These are phyloP conservation scores for Verbascum thapsus DNA, from an alignment of 257 asterid species.

Conservation along the genomic window DNA sequence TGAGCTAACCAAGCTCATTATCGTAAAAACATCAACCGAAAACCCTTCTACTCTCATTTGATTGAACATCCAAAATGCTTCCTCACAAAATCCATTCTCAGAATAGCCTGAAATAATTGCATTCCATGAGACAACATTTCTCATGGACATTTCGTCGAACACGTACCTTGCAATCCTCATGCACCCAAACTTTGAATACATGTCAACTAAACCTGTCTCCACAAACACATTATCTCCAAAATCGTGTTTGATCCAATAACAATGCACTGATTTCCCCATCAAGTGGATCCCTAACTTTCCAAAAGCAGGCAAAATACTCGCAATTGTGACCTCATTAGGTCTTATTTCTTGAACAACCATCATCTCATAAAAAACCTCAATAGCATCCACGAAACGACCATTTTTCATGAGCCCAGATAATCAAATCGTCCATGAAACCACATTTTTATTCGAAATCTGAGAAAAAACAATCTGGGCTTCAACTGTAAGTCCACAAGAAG, in stretches of 20 bases:
- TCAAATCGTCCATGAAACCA: constrained; percentile 66
- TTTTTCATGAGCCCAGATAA: constrained; percentile 57
- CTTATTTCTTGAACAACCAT: constrained; percentile 33
- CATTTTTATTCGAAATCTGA: constrained; percentile 36
- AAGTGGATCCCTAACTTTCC: constrained; percentile 42
- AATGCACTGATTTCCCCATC: constrained; percentile 56
- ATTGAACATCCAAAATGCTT: constrained; percentile 48
- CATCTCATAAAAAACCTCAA: constrained; percentile 48
- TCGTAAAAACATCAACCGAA: constrained; percentile 38
- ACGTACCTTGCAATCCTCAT: constrained; percentile 35
- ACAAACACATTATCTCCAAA: constrained; percentile 45
- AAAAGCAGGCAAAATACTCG: constrained; percentile 58
- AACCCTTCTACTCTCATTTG: constrained; percentile 47
- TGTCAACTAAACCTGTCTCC: constrained; percentile 52
- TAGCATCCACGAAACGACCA: constrained; percentile 47
- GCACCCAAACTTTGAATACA: constrained; percentile 57
- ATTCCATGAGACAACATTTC: constrained; percentile 62
- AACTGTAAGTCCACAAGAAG: constrained; percentile 39
- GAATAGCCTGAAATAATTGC: constrained; percentile 55
- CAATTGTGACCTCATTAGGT: constrained; percentile 61
- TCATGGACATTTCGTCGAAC: constrained; percentile 59
- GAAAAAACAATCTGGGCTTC: constrained; percentile 50
- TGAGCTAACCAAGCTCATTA: constrained; percentile 44
- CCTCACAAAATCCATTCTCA: constrained; percentile 47
- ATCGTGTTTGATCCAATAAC: constrained; percentile 48